Evolutionary conservation across 139 green algal species (phyloP).

Genomic region (Nannochloris sp.): DNA sequence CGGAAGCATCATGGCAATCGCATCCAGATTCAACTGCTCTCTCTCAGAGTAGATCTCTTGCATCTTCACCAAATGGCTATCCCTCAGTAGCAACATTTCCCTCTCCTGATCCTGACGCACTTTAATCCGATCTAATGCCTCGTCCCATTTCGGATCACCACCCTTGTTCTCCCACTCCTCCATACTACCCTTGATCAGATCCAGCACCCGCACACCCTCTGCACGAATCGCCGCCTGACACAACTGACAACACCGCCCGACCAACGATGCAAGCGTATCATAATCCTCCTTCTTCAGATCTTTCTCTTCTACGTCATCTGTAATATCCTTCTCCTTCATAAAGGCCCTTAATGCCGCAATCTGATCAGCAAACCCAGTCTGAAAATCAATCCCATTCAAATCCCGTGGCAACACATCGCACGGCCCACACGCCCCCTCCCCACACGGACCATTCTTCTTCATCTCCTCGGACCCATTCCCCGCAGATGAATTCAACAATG

Average conservation of each 20-base stretch:
- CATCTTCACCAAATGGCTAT: conserved; percentile 30
- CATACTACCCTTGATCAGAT: conserved; percentile 11
- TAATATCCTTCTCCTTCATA: conserved; percentile 16
- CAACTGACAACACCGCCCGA: conserved; percentile 28
- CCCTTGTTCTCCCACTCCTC: neutral
- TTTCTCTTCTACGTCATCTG: neutral
- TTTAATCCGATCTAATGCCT: conserved; percentile 20
- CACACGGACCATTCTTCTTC: neutral
- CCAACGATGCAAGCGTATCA: conserved; percentile 8
- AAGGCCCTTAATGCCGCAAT: conserved; percentile 9
- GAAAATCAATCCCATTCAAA: conserved; percentile 22
- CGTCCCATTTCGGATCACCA: neutral
- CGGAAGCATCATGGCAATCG: conserved; percentile 31
- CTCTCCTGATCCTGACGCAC: conserved; percentile 22
- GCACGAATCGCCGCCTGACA: conserved; percentile 28
- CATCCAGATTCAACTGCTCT: conserved; percentile 29
- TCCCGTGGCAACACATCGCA: conserved; percentile 20
- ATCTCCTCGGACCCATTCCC: neutral
- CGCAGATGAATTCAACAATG: neutral
- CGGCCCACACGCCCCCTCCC: neutral
- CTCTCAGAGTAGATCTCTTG: conserved; percentile 28
- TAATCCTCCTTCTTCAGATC: neutral
- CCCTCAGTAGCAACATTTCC: conserved; percentile 22
- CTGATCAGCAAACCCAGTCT: conserved; percentile 17
- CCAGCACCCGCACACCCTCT: conserved; percentile 21